phyloP scores from a whole-genome alignment of 2,329 filamentous ascomycete genomes.

The Albifimbria verrucaria region DNA sequence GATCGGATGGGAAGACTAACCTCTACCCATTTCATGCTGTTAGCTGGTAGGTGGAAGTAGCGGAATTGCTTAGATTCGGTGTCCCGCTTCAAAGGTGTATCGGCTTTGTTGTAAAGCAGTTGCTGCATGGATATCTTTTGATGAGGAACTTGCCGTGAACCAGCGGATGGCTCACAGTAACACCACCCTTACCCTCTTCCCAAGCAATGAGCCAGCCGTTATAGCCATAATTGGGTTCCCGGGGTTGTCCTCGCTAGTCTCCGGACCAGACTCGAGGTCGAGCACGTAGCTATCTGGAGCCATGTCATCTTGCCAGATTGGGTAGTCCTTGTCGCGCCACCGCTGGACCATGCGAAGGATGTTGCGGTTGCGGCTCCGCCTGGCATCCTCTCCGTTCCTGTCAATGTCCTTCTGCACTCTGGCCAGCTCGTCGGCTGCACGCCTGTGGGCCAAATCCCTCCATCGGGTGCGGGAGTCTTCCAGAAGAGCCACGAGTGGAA shows the following conservation, averaged over 20 bases:
- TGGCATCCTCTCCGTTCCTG: slow-evolving; percentile 2
- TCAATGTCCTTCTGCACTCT: slow-evolving; percentile 8
- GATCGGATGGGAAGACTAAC: too few species aligned
- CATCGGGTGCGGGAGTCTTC: slow-evolving; percentile 13
- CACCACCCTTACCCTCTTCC: slow-evolving; percentile 11
- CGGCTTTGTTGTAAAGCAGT: slow-evolving; percentile 15
- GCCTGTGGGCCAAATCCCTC: slow-evolving; percentile 10
- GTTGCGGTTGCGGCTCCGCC: slow-evolving; percentile 2
- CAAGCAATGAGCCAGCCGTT: slow-evolving; percentile 14
- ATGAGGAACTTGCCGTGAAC: slow-evolving; percentile 14
- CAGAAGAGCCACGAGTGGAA: slow-evolving; percentile 12
- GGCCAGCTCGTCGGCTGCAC: slow-evolving; percentile 9
- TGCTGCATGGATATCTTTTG: slow-evolving; percentile 18
- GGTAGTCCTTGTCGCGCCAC: slow-evolving; percentile 10
- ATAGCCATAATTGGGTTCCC: slow-evolving; percentile 12
- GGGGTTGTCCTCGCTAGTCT: slow-evolving; percentile 10
- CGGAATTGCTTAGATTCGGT: slow-evolving; percentile 12
- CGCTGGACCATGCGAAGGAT: slow-evolving; percentile 9
- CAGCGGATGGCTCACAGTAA: slow-evolving; percentile 10
- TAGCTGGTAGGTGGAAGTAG: slow-evolving; percentile 22
- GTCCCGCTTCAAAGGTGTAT: slow-evolving; percentile 15
- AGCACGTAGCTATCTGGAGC: slow-evolving; percentile 10
- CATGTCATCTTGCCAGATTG: slow-evolving; percentile 3
- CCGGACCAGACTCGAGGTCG: slow-evolving; percentile 5
- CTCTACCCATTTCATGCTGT: slow-evolving; percentile 25